A percentile compares a stretch with the other conserved stretches of the same genome.
phyloP scores from a whole-genome alignment of 345 rosid species.

The Sapria himalayana region DNA sequence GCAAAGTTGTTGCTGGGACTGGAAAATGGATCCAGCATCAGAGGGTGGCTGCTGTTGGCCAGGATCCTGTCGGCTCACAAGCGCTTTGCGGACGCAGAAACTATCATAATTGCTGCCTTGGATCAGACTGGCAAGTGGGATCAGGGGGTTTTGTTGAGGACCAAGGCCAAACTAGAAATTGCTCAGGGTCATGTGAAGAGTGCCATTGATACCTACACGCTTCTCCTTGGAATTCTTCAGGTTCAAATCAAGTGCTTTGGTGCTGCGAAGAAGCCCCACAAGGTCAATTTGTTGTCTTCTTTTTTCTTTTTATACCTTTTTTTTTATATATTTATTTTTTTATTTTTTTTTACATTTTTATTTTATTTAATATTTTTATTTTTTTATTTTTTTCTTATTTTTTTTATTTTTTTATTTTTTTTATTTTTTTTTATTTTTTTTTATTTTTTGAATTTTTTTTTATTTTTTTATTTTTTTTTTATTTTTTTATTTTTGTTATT shows the following conservation, averaged over 20 bases:
- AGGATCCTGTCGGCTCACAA: conserved; percentile 64
- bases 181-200: conserved; percentile 34
- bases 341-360: too few species aligned
- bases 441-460: too few species aligned
- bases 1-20: conserved; percentile 27
- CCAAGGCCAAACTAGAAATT: conserved; percentile 54
- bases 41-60: conserved; percentile 51
- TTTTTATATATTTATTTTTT: neutral
- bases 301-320: neutral
- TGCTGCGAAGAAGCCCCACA: conserved; percentile 21
- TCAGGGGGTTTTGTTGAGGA: conserved; percentile 59
- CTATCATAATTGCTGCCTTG: conserved; percentile 32
- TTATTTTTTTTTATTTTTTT: too few species aligned
- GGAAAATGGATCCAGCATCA: conserved; percentile 35
- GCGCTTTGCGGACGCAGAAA: conserved; percentile 37
- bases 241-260: conserved; percentile 38
- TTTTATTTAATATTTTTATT: too few species aligned
- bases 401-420: too few species aligned
- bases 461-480: too few species aligned
- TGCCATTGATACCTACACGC: conserved; percentile 42
- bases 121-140: conserved; percentile 67
- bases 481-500: too few species aligned
- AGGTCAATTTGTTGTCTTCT: conserved; percentile 15
- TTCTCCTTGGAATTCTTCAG: conserved; percentile 59
- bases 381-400: too few species aligned